phyloP scores from a whole-genome alignment of 2,329 filamentous ascomycete genomes.

The Fusarium haematococcum region DNA sequence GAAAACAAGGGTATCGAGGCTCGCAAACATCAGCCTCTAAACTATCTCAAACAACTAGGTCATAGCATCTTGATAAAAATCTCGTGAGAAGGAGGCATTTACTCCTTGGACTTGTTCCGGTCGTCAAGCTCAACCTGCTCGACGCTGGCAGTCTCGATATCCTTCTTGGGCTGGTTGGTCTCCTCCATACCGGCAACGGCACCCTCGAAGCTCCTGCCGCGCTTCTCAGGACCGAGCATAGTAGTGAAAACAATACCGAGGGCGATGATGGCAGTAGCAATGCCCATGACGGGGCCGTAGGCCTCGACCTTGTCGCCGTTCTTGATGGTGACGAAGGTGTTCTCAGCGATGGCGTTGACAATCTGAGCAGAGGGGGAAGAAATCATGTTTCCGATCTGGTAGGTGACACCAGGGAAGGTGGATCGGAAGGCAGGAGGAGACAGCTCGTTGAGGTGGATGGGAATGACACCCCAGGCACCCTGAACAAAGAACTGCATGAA shows the following conservation, averaged over 20 bases:
- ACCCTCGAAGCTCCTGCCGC: slow-evolving; percentile 76
- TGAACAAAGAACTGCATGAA: slow-evolving; percentile 77
- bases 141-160: slow-evolving; percentile 42
- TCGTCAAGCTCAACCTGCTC: slow-evolving; percentile 41
- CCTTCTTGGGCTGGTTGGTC: slow-evolving; percentile 42
- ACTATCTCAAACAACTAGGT: neutral
- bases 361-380: slow-evolving; percentile 80
- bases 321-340: slow-evolving; percentile 63
- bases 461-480: slow-evolving; percentile 75
- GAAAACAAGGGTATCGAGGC: neutral
- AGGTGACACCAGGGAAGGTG: slow-evolving; percentile 77
- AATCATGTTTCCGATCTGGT: slow-evolving; percentile 82
- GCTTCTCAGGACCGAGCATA: slow-evolving; percentile 79
- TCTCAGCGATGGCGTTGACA: slow-evolving; percentile 79
- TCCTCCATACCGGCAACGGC: slow-evolving; percentile 55
- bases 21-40: neutral
- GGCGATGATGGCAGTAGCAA: slow-evolving; percentile 82
- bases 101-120: slow-evolving; percentile 21
- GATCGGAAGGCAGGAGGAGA: slow-evolving; percentile 78
- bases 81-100: neutral
- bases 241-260: slow-evolving; percentile 75
- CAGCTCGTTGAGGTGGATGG: slow-evolving; percentile 80
- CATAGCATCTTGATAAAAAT: neutral
- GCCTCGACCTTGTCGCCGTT: slow-evolving; percentile 72
- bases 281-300: slow-evolving; percentile 80